phyloP scores from a whole-genome alignment of 306 rosid species.

The Rubus parviflorus region DNA sequence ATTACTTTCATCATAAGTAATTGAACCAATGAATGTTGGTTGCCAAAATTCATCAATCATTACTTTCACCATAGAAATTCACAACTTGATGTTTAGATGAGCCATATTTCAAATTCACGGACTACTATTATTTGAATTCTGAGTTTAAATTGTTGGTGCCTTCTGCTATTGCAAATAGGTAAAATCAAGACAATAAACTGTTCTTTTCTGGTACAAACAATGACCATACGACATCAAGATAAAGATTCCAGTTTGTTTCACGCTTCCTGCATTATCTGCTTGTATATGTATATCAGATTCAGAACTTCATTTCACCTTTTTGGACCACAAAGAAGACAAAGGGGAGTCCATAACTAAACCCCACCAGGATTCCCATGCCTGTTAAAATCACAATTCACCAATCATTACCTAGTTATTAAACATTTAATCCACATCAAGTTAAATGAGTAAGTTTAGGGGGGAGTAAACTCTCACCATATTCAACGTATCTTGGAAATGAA shows the following conservation, averaged over 20 bases:
- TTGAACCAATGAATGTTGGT: no score
- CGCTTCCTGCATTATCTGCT: not conserved
- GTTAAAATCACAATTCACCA: slow-evolving; percentile 11
- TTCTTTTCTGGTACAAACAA: not conserved
- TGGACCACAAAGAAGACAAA: slow-evolving; percentile 50
- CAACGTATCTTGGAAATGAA: slow-evolving; percentile 22
- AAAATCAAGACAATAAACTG: not conserved
- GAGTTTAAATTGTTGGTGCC: not conserved
- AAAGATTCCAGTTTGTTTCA: slow-evolving; percentile 16
- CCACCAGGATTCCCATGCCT: slow-evolving; percentile 57
- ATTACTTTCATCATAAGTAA: no score
- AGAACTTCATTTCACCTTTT: slow-evolving; percentile 48
- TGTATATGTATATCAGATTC: no score
- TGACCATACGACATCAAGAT: not conserved
- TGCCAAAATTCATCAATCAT: not conserved
- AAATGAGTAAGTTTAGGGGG: not conserved
- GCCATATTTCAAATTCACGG: not conserved
- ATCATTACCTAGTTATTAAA: not conserved
- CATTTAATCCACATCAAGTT: not conserved
- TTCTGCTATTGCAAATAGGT: not conserved
- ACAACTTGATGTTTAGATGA: not conserved
- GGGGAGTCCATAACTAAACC: slow-evolving; percentile 57
- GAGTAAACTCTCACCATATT: slow-evolving; percentile 40
- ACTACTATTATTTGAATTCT: not conserved
- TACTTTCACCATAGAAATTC: no score